Evolutionary conservation across 345 rosid genomes (phyloP), one percentile per base, ranked within the genome.

Genomic region (Rhodomyrtus tomentosa): DNA sequence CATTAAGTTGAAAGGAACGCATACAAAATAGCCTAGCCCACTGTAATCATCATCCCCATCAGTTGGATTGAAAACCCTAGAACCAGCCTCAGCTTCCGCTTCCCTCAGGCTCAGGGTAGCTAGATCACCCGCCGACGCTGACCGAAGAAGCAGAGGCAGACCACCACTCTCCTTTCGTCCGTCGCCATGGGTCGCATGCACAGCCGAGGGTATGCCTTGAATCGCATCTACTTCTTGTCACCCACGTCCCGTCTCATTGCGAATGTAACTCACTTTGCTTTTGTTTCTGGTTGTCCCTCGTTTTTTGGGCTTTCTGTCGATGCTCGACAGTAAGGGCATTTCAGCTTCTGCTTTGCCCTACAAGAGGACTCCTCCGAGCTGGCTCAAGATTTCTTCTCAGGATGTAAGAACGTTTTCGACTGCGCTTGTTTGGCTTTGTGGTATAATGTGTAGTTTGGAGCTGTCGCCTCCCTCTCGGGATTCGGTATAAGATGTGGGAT

Each of bases 181-280:
- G 88, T 87, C 84, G 83, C 89, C 91, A 95, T 94, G 98, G 98
- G 98, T 84, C 96, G 98, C 84, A 95, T 95, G 98, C 98, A 95
- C 85, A 89, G 93, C 80, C 83, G 94, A 82, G 98, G 98, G 98
- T 92, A 84, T 74, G 89, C 58, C 73, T 20, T 29, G 52, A 32
- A 4, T 10, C 42, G 9, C 10, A 16, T 82, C 52, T 32, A 12
- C 25, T 18, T 36, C 21, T 53, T 52, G 16, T 42, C 7, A 21
- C 32, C 45, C 20, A 8, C 59, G 14, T 18, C 55, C 48, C 13
- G 32, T 14, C 55, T 12, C 15, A 11, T 6, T 49, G 27, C 56
- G 82, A 55, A 18, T 21, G 3, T 20, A n/a, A n/a, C 6, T 25
- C 13, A 54, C 59, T 50, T 49, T 74, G 40, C 15, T 51, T 55